Evolutionary conservation across 202 grass and related monocot species (phyloP).

Genomic region (Zoysia matrella): DNA sequence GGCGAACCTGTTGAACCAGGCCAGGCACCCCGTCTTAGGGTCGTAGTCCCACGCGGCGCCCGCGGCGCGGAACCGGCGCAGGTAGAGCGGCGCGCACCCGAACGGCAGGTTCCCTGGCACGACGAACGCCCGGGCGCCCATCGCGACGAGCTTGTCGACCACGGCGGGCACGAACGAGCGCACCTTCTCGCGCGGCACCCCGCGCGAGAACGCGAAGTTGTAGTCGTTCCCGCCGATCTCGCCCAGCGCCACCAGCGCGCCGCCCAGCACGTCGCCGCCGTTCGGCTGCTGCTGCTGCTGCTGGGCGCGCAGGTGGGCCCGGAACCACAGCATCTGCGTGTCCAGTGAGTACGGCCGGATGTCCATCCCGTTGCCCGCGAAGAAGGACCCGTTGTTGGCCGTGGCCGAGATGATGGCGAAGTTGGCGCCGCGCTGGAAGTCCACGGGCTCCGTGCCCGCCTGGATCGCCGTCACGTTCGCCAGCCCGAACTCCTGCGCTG

Average conservation of each 20-base stretch:
- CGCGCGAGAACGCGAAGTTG: conserved; percentile 55
- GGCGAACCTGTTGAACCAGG: conserved; percentile 65
- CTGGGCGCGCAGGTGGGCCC: conserved; percentile 40
- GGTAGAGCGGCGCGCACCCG: conserved; percentile 66
- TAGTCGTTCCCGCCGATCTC: conserved; percentile 97
- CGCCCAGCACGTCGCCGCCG: conserved; percentile 27
- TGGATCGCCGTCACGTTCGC: conserved; percentile 52
- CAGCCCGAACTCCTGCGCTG: conserved; percentile 61
- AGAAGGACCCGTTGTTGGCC: conserved; percentile 62
- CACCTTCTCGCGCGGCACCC: conserved; percentile 39
- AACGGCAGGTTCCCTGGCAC: conserved; percentile 77
- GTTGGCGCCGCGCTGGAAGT: conserved; percentile 66
- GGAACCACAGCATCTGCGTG: conserved; percentile 62
- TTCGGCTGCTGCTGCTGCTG: neutral
- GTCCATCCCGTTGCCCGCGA: conserved; percentile 51
- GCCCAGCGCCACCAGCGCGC: conserved; percentile 68
- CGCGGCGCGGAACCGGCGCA: conserved; percentile 28
- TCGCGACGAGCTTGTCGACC: conserved; percentile 54
- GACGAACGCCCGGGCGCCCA: conserved; percentile 64
- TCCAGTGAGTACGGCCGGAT: conserved; percentile 50
- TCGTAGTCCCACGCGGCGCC: conserved; percentile 50
- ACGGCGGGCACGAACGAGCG: conserved; percentile 54
- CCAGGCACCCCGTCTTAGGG: conserved; percentile 48
- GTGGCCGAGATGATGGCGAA: conserved; percentile 73
- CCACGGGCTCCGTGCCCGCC: conserved; percentile 24